Base-by-base conservation (phyloP, 768 basidiomycete species). In the Rhodocollybia butyracea region DNA sequence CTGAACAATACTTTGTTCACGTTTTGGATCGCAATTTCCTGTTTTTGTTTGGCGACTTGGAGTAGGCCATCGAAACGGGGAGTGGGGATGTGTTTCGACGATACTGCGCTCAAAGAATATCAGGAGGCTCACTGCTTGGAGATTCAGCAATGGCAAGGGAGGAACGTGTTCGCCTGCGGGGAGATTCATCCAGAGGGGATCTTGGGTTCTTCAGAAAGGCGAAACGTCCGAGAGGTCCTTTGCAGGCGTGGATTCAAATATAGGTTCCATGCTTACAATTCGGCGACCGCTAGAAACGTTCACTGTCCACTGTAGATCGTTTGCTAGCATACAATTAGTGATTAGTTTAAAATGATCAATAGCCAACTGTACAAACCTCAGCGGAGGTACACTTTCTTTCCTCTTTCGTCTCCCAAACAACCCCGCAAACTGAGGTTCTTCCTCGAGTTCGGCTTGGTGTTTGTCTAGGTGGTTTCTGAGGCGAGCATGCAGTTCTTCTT, bases 391-490 rank as follows among this genome's bases (percentile, higher is more conserved):
- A 41, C 36, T 46, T 40, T 51, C 26, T 57, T 59, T 54, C 50
- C 75, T 66, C 60, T 73, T 73, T 64, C 74, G 70, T 60, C 73
- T 70, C 54, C 69, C 67, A 58, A 74, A 85, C 17, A 89, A 71
- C 19, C 87, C 85, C 5, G 77, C 57, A 62, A 87, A 89, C 1
- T 55, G 62, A 17, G 83, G 79, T 47, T 85, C 72, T 27, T 84
- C 82, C 60, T 84, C 83, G 24, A 88, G 73, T 19, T 68, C 63
- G 31, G 72, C 60, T 47, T 82, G 80, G 63, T 88, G 74, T 34
- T 65, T 60, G 46, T 86, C 85, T 17, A 89, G 77, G 58, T 87
- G 77, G 55, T 71, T 78, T 61, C 81, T 85, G 58, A 89, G 86
- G 56, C 86, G 75, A n/a, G 64, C 64, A 52, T 81, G 78, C 11